These are phyloP conservation scores for Rhipidocladum racemiflorum DNA, from an alignment of 176 grass and related monocot genomes.

Conservation along the genomic window DNA sequence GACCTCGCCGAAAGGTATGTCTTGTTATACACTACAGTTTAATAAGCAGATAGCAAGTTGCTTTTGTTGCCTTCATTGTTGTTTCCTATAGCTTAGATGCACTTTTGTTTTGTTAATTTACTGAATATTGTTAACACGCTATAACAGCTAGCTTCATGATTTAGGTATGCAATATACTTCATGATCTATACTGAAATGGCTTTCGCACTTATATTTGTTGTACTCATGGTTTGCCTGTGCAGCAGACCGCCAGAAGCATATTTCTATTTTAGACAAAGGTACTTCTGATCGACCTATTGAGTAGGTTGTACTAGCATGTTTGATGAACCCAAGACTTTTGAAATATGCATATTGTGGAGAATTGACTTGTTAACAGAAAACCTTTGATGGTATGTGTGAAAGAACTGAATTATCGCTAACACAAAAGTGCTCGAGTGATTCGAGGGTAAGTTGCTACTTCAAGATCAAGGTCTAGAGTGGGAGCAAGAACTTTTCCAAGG, in stretches of 20 bases:
- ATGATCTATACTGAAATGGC: not conserved
- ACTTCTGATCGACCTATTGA: too few species aligned
- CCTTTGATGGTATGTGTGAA: too few species aligned
- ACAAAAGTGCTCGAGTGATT: too few species aligned
- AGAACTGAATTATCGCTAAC: too few species aligned
- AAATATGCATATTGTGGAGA: too few species aligned
- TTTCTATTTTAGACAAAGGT: too few species aligned
- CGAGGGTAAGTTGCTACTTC: too few species aligned
- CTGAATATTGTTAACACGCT: not conserved
- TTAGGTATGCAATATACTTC: not conserved
- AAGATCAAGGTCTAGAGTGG: too few species aligned
- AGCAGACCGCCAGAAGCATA: not conserved
- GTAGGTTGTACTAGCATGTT: too few species aligned
- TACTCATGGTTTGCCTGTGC: slow-evolving; percentile 16
- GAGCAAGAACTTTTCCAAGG: too few species aligned
- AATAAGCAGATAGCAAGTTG: not conserved
- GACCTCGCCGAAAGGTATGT: slow-evolving; percentile 87
- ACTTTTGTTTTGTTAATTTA: slow-evolving; percentile 9
- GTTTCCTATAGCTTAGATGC: not conserved
- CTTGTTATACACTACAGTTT: slow-evolving; percentile 25
- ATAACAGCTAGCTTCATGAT: not conserved
- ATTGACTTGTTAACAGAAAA: too few species aligned
- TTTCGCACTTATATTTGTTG: not conserved
- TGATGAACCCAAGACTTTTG: too few species aligned
- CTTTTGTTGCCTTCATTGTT: not conserved